A percentile compares a stretch with the other conserved stretches of the same genome.
Evolutionary conservation across 176 grass and related monocot genomes (phyloP).

Genomic region (Triticum timopheevii): DNA sequence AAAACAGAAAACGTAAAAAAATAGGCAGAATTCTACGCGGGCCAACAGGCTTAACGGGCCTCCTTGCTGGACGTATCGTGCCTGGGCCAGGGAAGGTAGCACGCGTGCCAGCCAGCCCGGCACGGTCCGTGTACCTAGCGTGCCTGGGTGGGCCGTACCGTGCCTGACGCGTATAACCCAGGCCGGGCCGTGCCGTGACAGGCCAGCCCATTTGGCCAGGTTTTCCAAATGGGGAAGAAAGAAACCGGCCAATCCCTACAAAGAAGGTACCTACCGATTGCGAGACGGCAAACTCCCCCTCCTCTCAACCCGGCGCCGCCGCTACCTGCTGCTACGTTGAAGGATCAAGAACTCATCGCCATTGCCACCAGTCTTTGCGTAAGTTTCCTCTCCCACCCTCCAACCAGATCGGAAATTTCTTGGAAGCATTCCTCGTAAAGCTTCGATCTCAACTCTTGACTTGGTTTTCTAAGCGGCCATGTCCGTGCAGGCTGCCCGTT

Average conservation of each 20-base stretch:
- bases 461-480: neutral
- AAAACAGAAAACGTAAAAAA: too few species aligned
- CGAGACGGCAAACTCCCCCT: neutral
- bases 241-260: neutral
- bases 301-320: neutral
- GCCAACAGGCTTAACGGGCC: too few species aligned
- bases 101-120: too few species aligned
- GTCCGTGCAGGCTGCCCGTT: neutral
- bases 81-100: too few species aligned
- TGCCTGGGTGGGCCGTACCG: too few species aligned
- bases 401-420: neutral
- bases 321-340: neutral
- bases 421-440: neutral
- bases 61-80: too few species aligned
- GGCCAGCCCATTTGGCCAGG: neutral
- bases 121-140: too few species aligned
- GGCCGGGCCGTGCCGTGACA: too few species aligned
- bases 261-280: neutral
- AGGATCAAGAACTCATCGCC: neutral
- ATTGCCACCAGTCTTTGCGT: neutral
- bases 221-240: neutral
- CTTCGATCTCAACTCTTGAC: neutral
- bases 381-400: neutral
- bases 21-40: too few species aligned
- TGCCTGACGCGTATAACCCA: too few species aligned